Base-by-base conservation (phyloP, 1,284 basidiomycete genomes). In the Stereum hirsutum region DNA sequence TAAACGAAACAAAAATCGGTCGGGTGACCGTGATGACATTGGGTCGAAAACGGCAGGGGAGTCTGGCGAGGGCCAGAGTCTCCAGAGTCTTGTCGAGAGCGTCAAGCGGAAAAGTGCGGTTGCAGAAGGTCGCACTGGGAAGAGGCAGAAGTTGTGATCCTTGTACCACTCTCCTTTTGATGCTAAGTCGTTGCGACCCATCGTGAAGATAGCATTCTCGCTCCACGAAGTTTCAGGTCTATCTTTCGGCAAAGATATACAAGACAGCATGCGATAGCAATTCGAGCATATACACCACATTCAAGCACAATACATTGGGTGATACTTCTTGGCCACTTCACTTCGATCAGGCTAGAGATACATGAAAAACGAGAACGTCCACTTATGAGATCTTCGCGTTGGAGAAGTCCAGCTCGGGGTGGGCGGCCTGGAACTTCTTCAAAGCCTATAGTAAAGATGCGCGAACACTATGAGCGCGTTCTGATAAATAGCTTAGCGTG, bases 361-460 rank as follows among this genome's bases (percentile, higher is more conserved):
- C 12, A n/a, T 42, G 30, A 35, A 20, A 20, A 25, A 17, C 19
- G 26, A 15, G 25, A 11, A 26, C 12, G 20, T 8, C 34, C 32
- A n/a, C 15, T 62, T 68, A 90, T 49, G 81, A 81, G 44, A 90
- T 84, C 60, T 89, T 88, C 17, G 87, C 90, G n/a, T 94, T 83
- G 33, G 86, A 89, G 58, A 97, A 95, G 63, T 97, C 94, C 60
- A 97, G 75, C 61, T 97, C 93, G 1, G 93, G 94, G 62, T 97
- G 92, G 30, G 78, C 75, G 14, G 70, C 79, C 66, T 94, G 85
- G 68, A 97, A 96, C 62, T 88, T 93, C 63, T 84, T 79, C 46
- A 97, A 63, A 46, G 85, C 79, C 89, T 92, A 37, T 6, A 41
- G 26, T 24, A 21, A 7, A 34, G 11, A 10, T n/a, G n/a, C n/a